Evolutionary conservation across 805 yeast genomes (phyloP).

Genomic region (Wickerhamomyces hampshirensis): DNA sequence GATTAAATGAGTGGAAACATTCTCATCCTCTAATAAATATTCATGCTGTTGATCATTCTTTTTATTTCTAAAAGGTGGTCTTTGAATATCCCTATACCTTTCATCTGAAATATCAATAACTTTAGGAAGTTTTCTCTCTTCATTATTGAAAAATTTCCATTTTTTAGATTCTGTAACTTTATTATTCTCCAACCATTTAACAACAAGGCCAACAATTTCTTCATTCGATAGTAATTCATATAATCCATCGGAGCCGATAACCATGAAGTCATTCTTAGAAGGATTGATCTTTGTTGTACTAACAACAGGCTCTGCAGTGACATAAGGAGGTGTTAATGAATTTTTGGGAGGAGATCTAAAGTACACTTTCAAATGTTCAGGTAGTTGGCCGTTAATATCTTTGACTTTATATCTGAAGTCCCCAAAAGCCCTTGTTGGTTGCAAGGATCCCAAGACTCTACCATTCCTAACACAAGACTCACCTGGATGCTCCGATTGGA

Average conservation of each 20-base stretch:
- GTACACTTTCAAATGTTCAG: conserved; percentile 74
- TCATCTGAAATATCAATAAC: conserved; percentile 60
- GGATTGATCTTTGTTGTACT: conserved; percentile 76
- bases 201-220: conserved; percentile 88
- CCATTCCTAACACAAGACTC: conserved; percentile 85
- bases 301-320: conserved; percentile 92
- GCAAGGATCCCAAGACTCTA: conserved; percentile 86
- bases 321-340: conserved; percentile 89
- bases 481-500: conserved; percentile 84
- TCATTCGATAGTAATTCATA: conserved; percentile 90
- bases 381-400: conserved; percentile 48
- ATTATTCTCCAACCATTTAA: conserved; percentile 84
- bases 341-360: conserved; percentile 72
- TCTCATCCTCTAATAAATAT: conserved; percentile 71
- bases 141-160: conserved; percentile 19
- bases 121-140: conserved; percentile 49
- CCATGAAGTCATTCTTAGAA: conserved; percentile 74
- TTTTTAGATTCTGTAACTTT: conserved; percentile 34
- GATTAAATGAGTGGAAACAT: conserved; percentile 88
- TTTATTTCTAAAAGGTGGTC: conserved; percentile 69
- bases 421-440: conserved; percentile 96
- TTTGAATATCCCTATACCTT: conserved; percentile 49
- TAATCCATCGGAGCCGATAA: conserved; percentile 91
- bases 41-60: conserved; percentile 29
- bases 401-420: conserved; percentile 92